Base-by-base conservation (phyloP, 371 early-diverging fungal genomes). In the Apophysomyces ossiformis region DNA sequence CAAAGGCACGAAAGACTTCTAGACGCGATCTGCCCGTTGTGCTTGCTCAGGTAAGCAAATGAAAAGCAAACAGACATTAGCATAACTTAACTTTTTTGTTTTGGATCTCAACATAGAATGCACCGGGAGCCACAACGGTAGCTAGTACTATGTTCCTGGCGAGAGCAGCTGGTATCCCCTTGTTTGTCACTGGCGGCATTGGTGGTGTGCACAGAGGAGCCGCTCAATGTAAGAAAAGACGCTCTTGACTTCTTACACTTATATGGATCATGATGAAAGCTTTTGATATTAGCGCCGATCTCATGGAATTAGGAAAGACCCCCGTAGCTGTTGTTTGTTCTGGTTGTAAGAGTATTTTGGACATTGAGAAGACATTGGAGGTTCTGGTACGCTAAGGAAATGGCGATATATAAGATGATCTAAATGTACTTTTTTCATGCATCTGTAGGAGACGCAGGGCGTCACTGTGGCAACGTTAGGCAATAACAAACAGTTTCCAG, bases 161-260 rank as follows among this genome's bases (percentile, higher is more conserved):
- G 2, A 86, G 93, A 68, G 77, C 78, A 45, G 93, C 91, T 5
- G 96, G 95, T 7, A 96, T 98, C 59, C 72, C 82, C 26, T 78
- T 98, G 0, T 97, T 98, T 85, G 96, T 93, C 15, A 97, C 98
- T 2, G 98, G 98, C 16, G 98, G 98, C 8, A 96, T 98, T 59
- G 98, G 98, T 41, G 98, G 98, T 41, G 98, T 95, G 16, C 98
- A 97, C 65, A 85, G 97, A 12, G 95, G 92, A 7, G 94, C 88
- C 15, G 90, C 93, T 61, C 60, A 74, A 38, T 87, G 91, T 78
- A 87, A 77, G 82, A 46, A 18, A 39, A 41, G 37, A 16, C 18
- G 16, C 4, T 39, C 0, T 37, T 12, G 16, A 9, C 13, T 16
- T 15, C 11, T 5, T n/a, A 36, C 0, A 5, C 57, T 47, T 60